Evolutionary conservation across 176 grass and related monocot genomes (phyloP).

Genomic region (Sorghum bicolor): Sorghum_bicolor_NCBIv3 NC_012871.2:68571501-68572000

Average conservation of each 20-base stretch:
- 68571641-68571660: neutral
- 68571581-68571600: neutral
- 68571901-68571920: neutral
- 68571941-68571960: neutral
- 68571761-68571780: neutral
- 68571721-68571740: neutral
- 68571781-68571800: neutral
- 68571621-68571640: neutral
- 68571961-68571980: neutral
- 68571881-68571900: neutral
- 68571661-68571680: neutral
- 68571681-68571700: neutral
- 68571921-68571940: neutral
- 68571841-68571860: constrained; percentile 8
- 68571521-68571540: neutral
- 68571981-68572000: neutral
- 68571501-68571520: neutral
- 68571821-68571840: constrained; percentile 1
- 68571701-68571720: neutral
- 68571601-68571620: neutral
- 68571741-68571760: neutral
- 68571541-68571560: neutral
- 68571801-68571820: neutral
- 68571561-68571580: neutral
- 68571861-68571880: neutral